Evolutionary conservation across 192 early-diverging fungal genomes (phyloP).

Genomic region (Dissophora globulifera): DNA sequence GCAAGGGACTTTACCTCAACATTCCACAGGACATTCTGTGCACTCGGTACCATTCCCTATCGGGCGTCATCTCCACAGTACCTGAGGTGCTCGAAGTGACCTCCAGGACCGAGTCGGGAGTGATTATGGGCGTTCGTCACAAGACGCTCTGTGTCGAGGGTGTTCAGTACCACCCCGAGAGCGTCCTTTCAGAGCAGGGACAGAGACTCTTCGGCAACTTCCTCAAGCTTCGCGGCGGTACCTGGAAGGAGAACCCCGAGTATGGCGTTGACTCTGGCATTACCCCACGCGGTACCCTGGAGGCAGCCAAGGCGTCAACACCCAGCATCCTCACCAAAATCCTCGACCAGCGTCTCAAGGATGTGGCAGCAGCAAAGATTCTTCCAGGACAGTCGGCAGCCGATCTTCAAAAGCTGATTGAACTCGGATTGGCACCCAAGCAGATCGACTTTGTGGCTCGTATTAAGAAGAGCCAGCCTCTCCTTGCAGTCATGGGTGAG

Average conservation of each 20-base stretch:
- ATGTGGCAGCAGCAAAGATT: slow-evolving; percentile 77
- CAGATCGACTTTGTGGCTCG: slow-evolving; percentile 83
- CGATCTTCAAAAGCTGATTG: slow-evolving; percentile 76
- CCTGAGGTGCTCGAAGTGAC: slow-evolving; percentile 89
- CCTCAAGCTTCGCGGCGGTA: slow-evolving; percentile 85
- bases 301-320: slow-evolving; percentile 47
- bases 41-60: slow-evolving; percentile 97
- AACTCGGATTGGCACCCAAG: slow-evolving; percentile 77
- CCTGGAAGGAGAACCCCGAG: slow-evolving; percentile 79
- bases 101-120: slow-evolving; percentile 80
- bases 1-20: slow-evolving; percentile 84
- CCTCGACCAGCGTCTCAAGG: slow-evolving; percentile 78
- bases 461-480: slow-evolving; percentile 64
- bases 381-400: slow-evolving; percentile 77
- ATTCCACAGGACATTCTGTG: slow-evolving; percentile 87
- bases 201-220: slow-evolving; percentile 92
- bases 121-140: slow-evolving; percentile 98
- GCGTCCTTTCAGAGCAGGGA: slow-evolving; percentile 94
- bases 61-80: slow-evolving; percentile 84
- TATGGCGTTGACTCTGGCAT: slow-evolving; percentile 52
- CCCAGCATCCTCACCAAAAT: slow-evolving; percentile 86
- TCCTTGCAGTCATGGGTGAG: slow-evolving; percentile 91
- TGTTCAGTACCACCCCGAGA: slow-evolving; percentile 98
- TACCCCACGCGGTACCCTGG: slow-evolving; percentile 59
- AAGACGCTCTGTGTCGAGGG: slow-evolving; percentile 90